Conservation (phyloP, 2,329 filamentous ascomycete species). For the Aspergillus novofumigatus region DNA sequence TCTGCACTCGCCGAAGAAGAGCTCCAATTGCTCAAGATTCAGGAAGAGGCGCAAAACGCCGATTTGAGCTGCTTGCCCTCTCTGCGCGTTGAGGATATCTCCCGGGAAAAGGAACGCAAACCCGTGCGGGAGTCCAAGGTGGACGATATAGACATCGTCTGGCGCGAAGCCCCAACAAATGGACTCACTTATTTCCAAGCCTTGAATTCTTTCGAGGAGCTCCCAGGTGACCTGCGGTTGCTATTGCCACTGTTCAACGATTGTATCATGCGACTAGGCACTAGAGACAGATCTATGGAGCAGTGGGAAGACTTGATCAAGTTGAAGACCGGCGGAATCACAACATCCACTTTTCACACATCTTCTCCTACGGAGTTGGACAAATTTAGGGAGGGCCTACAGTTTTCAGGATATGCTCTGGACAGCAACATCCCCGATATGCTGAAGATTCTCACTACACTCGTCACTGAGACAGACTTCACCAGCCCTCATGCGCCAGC, state of each 20-base stretch:
- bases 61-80: constrained; percentile 85
- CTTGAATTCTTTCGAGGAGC: constrained; percentile 70
- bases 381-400: constrained; percentile 72
- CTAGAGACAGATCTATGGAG: constrained; percentile 82
- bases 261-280: constrained; percentile 88
- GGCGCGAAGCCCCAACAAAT: constrained; percentile 90
- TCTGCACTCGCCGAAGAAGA: constrained; percentile 73
- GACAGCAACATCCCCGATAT: constrained; percentile 88
- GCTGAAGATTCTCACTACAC: constrained; percentile 76
- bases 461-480: constrained; percentile 87
- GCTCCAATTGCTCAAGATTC: constrained; percentile 71
- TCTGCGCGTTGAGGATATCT: constrained; percentile 84
- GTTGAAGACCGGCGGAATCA: constrained; percentile 88
- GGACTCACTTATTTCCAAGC: constrained; percentile 94
- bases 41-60: constrained; percentile 77
- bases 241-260: constrained; percentile 89
- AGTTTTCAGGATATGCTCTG: constrained; percentile 79
- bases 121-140: constrained; percentile 57
- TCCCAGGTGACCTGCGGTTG: constrained; percentile 79
- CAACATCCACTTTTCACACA: constrained; percentile 76
- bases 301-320: constrained; percentile 95
- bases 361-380: constrained; percentile 70
- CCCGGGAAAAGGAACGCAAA: constrained; percentile 70
- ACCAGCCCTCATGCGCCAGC: constrained; percentile 74
- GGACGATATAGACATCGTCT: constrained; percentile 69